Evolutionary conservation across 2,329 filamentous ascomycete species (phyloP), one percentile per base, ranked within the genome.

Genomic region (Colletotrichum lupini): DNA sequence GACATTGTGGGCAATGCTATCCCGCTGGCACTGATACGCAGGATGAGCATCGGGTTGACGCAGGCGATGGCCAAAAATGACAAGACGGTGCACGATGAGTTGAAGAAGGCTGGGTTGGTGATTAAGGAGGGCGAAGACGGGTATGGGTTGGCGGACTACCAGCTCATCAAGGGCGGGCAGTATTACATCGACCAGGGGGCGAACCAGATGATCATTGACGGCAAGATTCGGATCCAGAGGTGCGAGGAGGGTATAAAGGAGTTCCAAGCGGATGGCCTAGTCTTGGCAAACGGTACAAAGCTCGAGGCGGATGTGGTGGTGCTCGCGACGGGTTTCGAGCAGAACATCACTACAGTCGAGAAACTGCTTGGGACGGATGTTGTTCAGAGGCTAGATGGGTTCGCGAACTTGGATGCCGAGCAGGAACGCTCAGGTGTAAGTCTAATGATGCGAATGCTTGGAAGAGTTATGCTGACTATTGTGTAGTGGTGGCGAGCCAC

Each of bases 1-100:
- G 88, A 90, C 71, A 78, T 89, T 2, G 83, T 84, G 22, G 78
- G 80, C 37, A 84, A 87, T 75, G 84, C 82, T 57, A 78, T 88
- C 3, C 87, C 87, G 4, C 82, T 83, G 64, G 83, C 86, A 0
- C 82, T 89, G 2, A 81, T 84, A 68, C 84, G 88, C 32, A 84
- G 84, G 0, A 78, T 89, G 24, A 81, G 82, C 68, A 79, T 85
- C 12, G 80, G 81, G 37, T 76, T 82, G 35, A 87, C 87, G 2
- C 79, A 82, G 28, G 77, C 78, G 22, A 85, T 86, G 71, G 78
- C 80, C 11, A 79, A 80, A 2, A 78, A 80, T n/a, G 86, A 89
- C 67, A 81, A 80, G 60, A 80, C 81, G 3, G 81, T 82, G 8
- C 77, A 88, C 3, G 81, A 85, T 0, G 87, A 85, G 0, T 79